These are phyloP conservation scores for Podospora sp. DNA, from an alignment of 495 filamentous ascomycete species.

Conservation along the genomic window DNA sequence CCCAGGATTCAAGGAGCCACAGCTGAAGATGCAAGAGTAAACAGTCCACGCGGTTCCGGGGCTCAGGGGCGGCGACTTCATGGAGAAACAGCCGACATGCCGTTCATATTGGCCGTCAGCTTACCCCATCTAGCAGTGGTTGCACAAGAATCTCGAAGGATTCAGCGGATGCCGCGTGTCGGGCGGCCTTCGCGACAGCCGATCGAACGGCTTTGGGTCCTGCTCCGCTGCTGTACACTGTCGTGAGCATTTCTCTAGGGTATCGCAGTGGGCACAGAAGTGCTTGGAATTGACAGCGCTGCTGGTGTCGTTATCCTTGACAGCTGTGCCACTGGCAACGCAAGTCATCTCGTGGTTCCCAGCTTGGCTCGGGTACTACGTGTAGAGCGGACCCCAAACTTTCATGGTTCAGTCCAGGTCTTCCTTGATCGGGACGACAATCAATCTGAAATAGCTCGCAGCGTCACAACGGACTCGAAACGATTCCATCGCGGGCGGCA, in stretches of 20 bases:
- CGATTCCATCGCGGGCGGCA: background rate
- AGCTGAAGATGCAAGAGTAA: background rate
- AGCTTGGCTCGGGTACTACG: background rate
- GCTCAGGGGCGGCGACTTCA: background rate
- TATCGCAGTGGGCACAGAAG: background rate
- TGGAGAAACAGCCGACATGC: slow-evolving; percentile 14
- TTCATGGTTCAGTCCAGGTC: background rate
- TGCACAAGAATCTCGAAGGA: slow-evolving; percentile 16
- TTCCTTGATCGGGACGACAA: background rate
- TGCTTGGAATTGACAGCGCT: background rate
- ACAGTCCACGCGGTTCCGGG: background rate
- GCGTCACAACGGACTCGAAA: background rate
- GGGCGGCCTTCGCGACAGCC: slow-evolving; percentile 4
- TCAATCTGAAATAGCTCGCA: slow-evolving; percentile 16
- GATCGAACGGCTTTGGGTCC: background rate
- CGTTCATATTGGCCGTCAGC: slow-evolving; percentile 17
- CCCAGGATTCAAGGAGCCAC: background rate
- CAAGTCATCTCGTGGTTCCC: too few relatives aligned
- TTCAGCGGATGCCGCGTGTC: slow-evolving; percentile 13
- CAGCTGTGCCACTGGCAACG: too few relatives aligned
- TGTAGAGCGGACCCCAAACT: background rate
- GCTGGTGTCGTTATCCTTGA: too few relatives aligned
- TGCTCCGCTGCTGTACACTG: background rate
- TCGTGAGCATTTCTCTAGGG: background rate
- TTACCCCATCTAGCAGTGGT: slow-evolving; percentile 14